Base-by-base conservation (phyloP, 2,329 filamentous ascomycete species). In the Pyricularia grisea region DNA sequence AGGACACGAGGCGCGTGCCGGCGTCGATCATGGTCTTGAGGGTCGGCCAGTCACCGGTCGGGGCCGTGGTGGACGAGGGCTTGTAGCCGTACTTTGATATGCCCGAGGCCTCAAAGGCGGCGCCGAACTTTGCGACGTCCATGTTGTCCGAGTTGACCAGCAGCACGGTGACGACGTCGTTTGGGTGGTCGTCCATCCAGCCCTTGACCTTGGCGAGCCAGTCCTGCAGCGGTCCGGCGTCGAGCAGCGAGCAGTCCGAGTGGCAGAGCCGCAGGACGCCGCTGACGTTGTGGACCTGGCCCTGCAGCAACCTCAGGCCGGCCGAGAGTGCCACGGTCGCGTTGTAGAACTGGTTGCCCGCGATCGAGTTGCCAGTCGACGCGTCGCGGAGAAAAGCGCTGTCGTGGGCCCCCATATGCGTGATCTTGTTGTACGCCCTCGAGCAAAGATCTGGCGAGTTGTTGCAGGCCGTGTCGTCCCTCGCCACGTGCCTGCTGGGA, bases 331-430 rank as follows among this genome's bases (percentile, higher is more conserved):
- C 90, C 6, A 85, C 80, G 2, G 89, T 92, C 7, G 89, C 89
- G 77, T 93, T 91, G 79, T 85, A 88, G 79, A 83, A 92, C 79
- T 94, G 92, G 77, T 93, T 91, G 6, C 90, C 91, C 2, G 88
- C 85, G 2, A 88, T 78, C 30, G 87, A 88, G 77, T 89, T 86
- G 70, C 79, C 81, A 0, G 87, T 90, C 69, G 83, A 84, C 30
- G 80, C 77, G 74, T 92, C 88, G 67, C 90, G 84, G 63, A 93
- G 78, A 76, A 93, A 94, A 12, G 91, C 83, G 71, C 87, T 88
- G 79, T 93, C 85, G 79, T 94, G 92, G 23, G 90, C 90, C 27
- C 91, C 91, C 75, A 94, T 86, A 77, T 94, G 86, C 3, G 92
- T 94, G 73, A 95, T 86, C 73, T 90, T 87, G 79, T 88, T 89